Percentiles rank a stretch among this genome's conserved stretches.
These are phyloP conservation scores for Phytophthora fragariae DNA, from an alignment of 352 stramenopile genomes.

Conservation along the genomic window DNA sequence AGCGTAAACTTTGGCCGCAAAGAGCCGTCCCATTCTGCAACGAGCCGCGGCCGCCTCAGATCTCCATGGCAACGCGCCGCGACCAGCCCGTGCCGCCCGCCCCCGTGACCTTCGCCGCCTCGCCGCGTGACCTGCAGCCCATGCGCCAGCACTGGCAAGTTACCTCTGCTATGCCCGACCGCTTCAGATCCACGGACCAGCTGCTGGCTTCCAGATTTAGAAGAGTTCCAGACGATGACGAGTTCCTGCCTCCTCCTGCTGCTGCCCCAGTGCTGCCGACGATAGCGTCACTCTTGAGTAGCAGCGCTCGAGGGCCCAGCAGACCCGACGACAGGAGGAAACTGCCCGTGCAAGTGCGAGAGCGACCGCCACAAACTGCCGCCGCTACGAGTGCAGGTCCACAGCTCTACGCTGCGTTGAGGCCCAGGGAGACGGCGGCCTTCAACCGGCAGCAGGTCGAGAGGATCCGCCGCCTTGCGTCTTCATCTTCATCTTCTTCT, in stretches of 20 bases:
- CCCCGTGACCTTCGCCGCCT: neutral
- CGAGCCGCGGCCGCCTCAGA: neutral
- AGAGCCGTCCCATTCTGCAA: constrained; percentile 16
- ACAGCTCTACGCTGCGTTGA: neutral
- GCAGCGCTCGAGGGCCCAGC: too few relatives aligned
- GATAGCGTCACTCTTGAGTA: constrained; percentile 29
- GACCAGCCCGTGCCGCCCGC: constrained; percentile 4
- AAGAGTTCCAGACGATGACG: constrained; percentile 4
- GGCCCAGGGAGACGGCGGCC: too few relatives aligned
- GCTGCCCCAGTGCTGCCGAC: constrained; percentile 13
- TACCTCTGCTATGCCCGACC: neutral
- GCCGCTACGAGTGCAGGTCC: neutral
- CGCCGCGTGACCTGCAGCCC: too few relatives aligned
- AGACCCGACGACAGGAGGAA: constrained; percentile 1
- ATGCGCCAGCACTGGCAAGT: neutral
- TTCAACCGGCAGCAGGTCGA: too few relatives aligned
- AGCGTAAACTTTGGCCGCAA: constrained; percentile 1
- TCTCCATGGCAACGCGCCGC: constrained; percentile 10
- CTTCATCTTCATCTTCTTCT: neutral
- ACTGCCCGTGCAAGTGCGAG: too few relatives aligned
- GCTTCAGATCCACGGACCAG: neutral
- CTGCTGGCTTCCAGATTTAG: constrained; percentile 15
- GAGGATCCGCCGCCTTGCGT: neutral
- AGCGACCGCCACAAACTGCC: neutral
- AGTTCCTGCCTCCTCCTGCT: too few relatives aligned